These are phyloP conservation scores for Bondarzewia mesenterica DNA, from an alignment of 1,284 basidiomycete species.

Conservation along the genomic window DNA sequence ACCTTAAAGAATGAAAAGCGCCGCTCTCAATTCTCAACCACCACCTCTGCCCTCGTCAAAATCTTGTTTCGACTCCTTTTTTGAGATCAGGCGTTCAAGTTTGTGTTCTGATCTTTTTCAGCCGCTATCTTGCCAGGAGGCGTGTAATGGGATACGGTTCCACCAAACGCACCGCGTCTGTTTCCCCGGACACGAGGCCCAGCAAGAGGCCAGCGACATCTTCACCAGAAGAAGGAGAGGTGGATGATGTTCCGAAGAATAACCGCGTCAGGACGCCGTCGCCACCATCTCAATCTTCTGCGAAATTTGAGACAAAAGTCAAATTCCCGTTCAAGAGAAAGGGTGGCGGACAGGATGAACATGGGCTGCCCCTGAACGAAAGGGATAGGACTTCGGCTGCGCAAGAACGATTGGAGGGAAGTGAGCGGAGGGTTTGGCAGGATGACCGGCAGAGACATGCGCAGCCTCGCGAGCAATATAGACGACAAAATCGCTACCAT, in stretches of 20 bases:
- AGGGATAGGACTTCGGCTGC: slow-evolving; percentile 17
- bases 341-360: slow-evolving; percentile 12
- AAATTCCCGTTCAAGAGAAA: slow-evolving; percentile 73
- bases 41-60: not conserved
- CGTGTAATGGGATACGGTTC: not conserved
- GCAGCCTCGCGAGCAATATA: not conserved
- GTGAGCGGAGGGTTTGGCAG: slow-evolving; percentile 22
- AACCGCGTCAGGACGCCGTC: slow-evolving; percentile 12
- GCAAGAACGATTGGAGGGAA: slow-evolving; percentile 36
- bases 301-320: slow-evolving; percentile 23
- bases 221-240: slow-evolving; percentile 72
- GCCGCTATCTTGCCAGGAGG: no score
- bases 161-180: slow-evolving; percentile 47
- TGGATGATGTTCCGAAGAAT: slow-evolving; percentile 38
- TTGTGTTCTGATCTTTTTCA: no score
- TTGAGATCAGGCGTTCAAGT: no score
- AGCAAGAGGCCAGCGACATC: slow-evolving; percentile 48
- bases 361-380: not conserved
- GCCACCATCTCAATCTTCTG: slow-evolving; percentile 15
- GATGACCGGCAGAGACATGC: not conserved
- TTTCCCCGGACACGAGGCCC: slow-evolving; percentile 35
- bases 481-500: not conserved
- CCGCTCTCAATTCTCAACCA: not conserved
- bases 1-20: not conserved
- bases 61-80: not conserved